A percentile compares a stretch with the other conserved stretches of the same genome.
phyloP scores from a whole-genome alignment of 225 moss, liverwort and hornwort species.

The Antitrichia curtipendula region DNA sequence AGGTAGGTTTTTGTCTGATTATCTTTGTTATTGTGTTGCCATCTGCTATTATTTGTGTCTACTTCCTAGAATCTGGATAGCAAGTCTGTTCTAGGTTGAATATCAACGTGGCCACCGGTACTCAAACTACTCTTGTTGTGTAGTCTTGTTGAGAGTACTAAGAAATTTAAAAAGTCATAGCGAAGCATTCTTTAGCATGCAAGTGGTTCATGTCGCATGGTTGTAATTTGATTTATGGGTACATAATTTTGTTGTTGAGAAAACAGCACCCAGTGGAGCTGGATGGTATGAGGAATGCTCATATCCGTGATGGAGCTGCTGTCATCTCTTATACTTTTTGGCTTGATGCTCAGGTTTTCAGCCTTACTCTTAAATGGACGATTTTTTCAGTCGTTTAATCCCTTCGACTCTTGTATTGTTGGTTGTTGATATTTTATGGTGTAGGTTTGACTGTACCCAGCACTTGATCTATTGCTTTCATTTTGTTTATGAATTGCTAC shows the following conservation, averaged over 20 bases:
- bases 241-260: not conserved
- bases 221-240: not conserved
- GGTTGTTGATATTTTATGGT: not conserved
- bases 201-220: not conserved
- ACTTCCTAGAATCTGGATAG: not conserved
- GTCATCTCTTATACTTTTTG: slow-evolving; percentile 57
- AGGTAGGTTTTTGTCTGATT: slow-evolving; percentile 18
- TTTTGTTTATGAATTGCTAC: not conserved
- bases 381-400: not conserved
- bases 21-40: not conserved
- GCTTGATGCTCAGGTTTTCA: slow-evolving; percentile 59
- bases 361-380: not conserved
- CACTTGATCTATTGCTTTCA: not conserved
- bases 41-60: not conserved
- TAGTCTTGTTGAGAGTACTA: not conserved
- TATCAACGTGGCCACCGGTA: not conserved
- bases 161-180: not conserved
- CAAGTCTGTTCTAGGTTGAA: not conserved
- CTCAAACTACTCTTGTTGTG: not conserved
- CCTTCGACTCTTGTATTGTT: not conserved
- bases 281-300: slow-evolving; percentile 67
- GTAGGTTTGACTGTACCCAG: not conserved
- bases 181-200: not conserved
- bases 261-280: slow-evolving; percentile 70
- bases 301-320: slow-evolving; percentile 73